Base-by-base conservation (phyloP, 495 filamentous ascomycete genomes). In the Parachaetomium inaequale region DNA sequence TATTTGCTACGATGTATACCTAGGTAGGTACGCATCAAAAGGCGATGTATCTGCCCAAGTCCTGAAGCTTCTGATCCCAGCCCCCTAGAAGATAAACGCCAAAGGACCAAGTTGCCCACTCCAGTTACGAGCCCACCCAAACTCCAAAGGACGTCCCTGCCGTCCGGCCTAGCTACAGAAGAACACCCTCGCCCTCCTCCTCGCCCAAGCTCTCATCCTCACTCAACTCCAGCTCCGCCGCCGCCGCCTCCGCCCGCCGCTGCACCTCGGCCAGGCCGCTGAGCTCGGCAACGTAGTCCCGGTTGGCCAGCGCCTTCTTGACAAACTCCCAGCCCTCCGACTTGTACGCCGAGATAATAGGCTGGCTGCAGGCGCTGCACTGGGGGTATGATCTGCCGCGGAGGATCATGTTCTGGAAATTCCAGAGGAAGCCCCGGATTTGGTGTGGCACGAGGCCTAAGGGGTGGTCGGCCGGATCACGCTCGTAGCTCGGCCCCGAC, bases 231-330 rank as follows among this genome's bases (percentile, higher is more conserved):
- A 80, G 66, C 23, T 79, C 75, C 0, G 66, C 72, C 29, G 72
- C 70, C 47, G 76, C 69, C 40, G 64, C 71, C 70, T 94, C 91
- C 0, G 93, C 94, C 70, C 76, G 79, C 68, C 88, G 81, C 72
- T 97, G 93, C 59, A 96, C 92, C 79, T 97, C 93, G 52, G 89
- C 91, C 42, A 98, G 78, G 10, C 94, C 94, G 67, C 90, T 95
- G 42, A 98, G 75, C 70, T 96, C 91, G 65, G 92, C 90, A 0
- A 98, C 89, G 71, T 90, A 97, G 3, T 92, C 88, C 55, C 84
- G 85, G 72, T 95, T 89, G 65, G 89, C 86, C 7, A 98, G 76
- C 28, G 93, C 94, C 67, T 79, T 86, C 78, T 89, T 89, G 40
- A 98, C 88, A 74, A 98, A 98, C 4, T 85, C 83, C 92, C 92